Conservation (phyloP, 192 early-diverging fungal genomes). For the Globomyces pollinis-pini region DNA sequence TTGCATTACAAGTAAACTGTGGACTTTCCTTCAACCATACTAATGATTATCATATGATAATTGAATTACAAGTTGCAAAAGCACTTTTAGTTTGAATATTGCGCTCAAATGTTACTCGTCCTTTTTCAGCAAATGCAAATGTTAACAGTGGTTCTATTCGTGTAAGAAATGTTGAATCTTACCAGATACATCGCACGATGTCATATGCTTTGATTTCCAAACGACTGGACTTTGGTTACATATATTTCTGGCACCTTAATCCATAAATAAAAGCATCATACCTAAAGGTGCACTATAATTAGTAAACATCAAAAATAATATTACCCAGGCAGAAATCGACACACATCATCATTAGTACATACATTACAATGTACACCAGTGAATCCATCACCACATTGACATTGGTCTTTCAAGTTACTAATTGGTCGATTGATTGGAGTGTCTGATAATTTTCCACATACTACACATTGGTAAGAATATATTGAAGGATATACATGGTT, state of each 20-base stretch:
- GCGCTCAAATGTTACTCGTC: conserved; percentile 28
- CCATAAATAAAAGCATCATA: too few species aligned
- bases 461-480: too few species aligned
- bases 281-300: conserved; percentile 37
- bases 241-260: too few species aligned
- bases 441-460: conserved; percentile 2
- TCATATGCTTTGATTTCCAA: conserved; percentile 25
- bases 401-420: too few species aligned
- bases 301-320: too few species aligned
- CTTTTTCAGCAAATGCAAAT: conserved; percentile 31
- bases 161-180: not conserved
- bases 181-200: conserved; percentile 34
- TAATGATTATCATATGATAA: too few species aligned
- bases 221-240: too few species aligned
- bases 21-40: conserved; percentile 40
- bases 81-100: conserved; percentile 20
- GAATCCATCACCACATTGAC: conserved; percentile 51
- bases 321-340: conserved; percentile 26
- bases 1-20: conserved; percentile 45
- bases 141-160: conserved; percentile 30
- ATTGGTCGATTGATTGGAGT: conserved; percentile 11
- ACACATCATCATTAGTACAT: conserved; percentile 35
- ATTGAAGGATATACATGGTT: conserved; percentile 9
- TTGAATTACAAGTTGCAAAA: conserved; percentile 18
- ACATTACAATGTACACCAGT: conserved; percentile 48